These are phyloP conservation scores for Sphagnum tenellum DNA, from an alignment of 225 moss, liverwort and hornwort genomes.

Conservation along the genomic window DNA sequence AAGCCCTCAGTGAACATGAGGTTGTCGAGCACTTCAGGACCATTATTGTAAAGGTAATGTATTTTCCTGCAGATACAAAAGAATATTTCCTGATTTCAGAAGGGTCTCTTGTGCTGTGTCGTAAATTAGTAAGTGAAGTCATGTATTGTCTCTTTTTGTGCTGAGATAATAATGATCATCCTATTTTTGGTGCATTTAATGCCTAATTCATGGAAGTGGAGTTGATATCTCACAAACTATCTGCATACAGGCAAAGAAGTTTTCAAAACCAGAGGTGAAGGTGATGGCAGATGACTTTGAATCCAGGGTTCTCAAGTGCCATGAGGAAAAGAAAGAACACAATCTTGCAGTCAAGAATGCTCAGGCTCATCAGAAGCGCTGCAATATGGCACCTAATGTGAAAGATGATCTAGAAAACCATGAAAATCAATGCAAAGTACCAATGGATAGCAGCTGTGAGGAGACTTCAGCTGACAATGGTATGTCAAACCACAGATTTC, in stretches of 20 bases:
- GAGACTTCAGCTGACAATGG: slow-evolving; percentile 14
- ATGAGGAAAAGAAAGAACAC: slow-evolving; percentile 78
- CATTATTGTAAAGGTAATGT: slow-evolving; percentile 63
- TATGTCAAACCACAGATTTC: neutral
- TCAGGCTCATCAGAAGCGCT: slow-evolving; percentile 54
- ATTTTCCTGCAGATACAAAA: neutral
- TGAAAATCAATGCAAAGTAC: slow-evolving; percentile 1
- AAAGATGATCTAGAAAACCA: slow-evolving; percentile 9
- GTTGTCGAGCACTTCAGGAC: slow-evolving; percentile 75
- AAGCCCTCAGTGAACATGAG: slow-evolving; percentile 73
- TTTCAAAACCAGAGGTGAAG: slow-evolving; percentile 75
- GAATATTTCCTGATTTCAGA: no score
- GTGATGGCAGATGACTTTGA: slow-evolving; percentile 70
- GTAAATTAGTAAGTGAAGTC: no score
- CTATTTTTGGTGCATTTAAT: neutral
- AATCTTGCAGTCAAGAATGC: slow-evolving; percentile 65
- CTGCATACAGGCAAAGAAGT: slow-evolving; percentile 65
- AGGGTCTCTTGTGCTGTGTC: no score
- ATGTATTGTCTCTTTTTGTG: no score
- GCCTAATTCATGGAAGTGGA: slow-evolving; percentile 1
- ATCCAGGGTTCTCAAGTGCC: slow-evolving; percentile 47
- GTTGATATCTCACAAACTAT: no score
- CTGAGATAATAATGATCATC: no score
- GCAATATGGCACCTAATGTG: slow-evolving; percentile 20
- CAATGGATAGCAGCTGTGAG: neutral